Percentiles rank a stretch among this genome's conserved stretches.
These are phyloP conservation scores for Pelargonium myrrhifolium DNA, from an alignment of 441 rosid species.

Conservation along the genomic window DNA sequence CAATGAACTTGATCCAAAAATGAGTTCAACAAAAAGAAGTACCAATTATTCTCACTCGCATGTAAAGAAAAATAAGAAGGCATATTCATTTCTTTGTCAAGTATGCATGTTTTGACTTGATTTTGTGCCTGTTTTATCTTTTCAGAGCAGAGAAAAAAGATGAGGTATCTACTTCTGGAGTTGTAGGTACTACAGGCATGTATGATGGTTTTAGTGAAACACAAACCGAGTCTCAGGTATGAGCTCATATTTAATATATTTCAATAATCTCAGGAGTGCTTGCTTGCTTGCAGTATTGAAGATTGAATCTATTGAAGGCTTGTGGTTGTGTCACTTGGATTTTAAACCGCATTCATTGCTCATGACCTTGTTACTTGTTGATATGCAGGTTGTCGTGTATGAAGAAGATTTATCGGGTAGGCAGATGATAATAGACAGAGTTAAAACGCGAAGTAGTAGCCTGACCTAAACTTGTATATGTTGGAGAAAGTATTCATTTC, in stretches of 20 bases:
- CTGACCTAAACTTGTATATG: too few relatives aligned
- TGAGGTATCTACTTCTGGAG: slow-evolving; percentile 28
- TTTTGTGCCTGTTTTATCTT: slow-evolving; percentile 11
- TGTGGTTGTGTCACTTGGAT: neutral
- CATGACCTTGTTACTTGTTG: slow-evolving; percentile 10
- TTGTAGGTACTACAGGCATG: slow-evolving; percentile 28
- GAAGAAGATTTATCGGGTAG: slow-evolving; percentile 96
- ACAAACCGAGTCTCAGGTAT: slow-evolving; percentile 96
- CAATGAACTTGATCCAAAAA: neutral
- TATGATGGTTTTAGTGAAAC: slow-evolving; percentile 86
- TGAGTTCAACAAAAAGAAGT: neutral
- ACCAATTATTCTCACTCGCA: neutral
- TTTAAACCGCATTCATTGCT: neutral
- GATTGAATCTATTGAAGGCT: too few relatives aligned
- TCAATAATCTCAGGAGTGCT: too few relatives aligned
- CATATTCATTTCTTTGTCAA: neutral
- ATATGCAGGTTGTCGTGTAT: slow-evolving; percentile 71
- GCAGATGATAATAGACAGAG: slow-evolving; percentile 96
- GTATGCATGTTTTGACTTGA: neutral
- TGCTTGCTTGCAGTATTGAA: too few relatives aligned
- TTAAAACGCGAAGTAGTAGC: slow-evolving; percentile 68
- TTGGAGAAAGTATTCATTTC: too few relatives aligned
- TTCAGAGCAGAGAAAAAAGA: slow-evolving; percentile 47
- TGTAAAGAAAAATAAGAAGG: neutral
- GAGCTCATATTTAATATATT: slow-evolving; percentile 20